These are phyloP conservation scores for Tricholoma terreum DNA, from an alignment of 768 basidiomycete species.

Conservation along the genomic window DNA sequence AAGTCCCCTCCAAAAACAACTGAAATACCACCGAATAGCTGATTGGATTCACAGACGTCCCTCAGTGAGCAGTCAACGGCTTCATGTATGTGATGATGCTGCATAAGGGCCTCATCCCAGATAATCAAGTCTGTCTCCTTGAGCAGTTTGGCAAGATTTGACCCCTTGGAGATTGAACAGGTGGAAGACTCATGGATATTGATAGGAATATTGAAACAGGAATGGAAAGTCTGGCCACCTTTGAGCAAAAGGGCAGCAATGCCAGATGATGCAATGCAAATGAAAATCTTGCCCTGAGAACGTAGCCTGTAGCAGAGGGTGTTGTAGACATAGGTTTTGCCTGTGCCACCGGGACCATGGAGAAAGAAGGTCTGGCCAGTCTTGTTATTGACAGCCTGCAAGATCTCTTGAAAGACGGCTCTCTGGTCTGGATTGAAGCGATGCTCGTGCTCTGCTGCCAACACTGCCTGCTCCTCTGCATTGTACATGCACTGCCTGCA, in stretches of 20 bases:
- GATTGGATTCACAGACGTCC: constrained; percentile 25
- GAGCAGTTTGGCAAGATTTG: constrained; percentile 28
- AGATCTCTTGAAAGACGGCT: no score
- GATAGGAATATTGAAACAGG: not conserved
- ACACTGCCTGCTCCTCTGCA: no score
- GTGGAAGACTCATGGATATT: constrained; percentile 42
- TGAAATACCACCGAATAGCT: constrained; percentile 39
- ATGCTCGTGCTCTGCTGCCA: no score
- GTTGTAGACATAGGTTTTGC: constrained; percentile 45
- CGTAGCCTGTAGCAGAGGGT: constrained; percentile 28
- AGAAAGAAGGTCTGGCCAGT: no score
- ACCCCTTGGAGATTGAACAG: constrained; percentile 38
- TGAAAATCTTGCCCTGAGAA: constrained; percentile 27
- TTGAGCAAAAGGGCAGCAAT: constrained; percentile 30
- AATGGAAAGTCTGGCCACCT: not conserved
- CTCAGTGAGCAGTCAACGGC: constrained; percentile 33
- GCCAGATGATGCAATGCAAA: constrained; percentile 51
- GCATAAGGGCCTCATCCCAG: constrained; percentile 44
- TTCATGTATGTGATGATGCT: constrained; percentile 36
- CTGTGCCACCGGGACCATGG: constrained; percentile 41
- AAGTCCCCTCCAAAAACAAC: constrained; percentile 47
- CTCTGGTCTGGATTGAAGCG: no score
- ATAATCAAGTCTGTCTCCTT: constrained; percentile 32
- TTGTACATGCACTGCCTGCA: no score
- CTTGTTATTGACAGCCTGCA: no score